Conservation (phyloP, 441 rosid genomes). For the Erysimum pusillum region DNA sequence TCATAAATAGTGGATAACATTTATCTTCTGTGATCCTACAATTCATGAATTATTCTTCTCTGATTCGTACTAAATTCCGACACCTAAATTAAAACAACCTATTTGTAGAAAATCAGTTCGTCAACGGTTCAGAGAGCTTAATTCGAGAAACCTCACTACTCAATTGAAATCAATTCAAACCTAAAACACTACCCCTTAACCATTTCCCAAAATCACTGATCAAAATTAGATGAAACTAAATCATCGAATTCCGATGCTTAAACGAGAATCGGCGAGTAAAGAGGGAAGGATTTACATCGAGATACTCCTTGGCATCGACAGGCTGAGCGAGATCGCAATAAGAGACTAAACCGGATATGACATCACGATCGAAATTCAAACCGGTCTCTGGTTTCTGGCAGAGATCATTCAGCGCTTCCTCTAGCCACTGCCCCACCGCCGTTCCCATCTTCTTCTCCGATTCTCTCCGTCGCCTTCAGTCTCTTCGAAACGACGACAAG, state of each 20-base stretch:
- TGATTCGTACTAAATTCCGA: background rate
- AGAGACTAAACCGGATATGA: constrained; percentile 87
- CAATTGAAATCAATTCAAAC: background rate
- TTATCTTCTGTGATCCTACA: background rate
- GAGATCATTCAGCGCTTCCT: constrained; percentile 75
- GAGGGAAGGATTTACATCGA: constrained; percentile 60
- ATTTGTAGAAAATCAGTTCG: background rate
- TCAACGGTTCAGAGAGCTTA: constrained; percentile 1
- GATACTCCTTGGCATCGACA: constrained; percentile 92
- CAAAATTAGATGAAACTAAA: background rate
- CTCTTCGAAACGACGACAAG: constrained; percentile 2
- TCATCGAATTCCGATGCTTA: background rate
- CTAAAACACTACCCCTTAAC: background rate
- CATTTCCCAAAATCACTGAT: background rate
- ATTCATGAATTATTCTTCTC: background rate
- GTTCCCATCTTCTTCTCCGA: constrained; percentile 60
- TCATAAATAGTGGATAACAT: background rate
- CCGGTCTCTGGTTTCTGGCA: constrained; percentile 67
- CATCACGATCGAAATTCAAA: constrained; percentile 80
- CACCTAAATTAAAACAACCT: background rate
- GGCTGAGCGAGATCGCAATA: constrained; percentile 94
- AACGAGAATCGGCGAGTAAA: background rate
- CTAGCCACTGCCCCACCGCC: constrained; percentile 80
- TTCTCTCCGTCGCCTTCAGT: constrained; percentile 26
- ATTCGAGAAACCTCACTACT: background rate